phyloP scores from a whole-genome alignment of 805 yeast genomes.

The Crinitomyces ghanaensis region DNA sequence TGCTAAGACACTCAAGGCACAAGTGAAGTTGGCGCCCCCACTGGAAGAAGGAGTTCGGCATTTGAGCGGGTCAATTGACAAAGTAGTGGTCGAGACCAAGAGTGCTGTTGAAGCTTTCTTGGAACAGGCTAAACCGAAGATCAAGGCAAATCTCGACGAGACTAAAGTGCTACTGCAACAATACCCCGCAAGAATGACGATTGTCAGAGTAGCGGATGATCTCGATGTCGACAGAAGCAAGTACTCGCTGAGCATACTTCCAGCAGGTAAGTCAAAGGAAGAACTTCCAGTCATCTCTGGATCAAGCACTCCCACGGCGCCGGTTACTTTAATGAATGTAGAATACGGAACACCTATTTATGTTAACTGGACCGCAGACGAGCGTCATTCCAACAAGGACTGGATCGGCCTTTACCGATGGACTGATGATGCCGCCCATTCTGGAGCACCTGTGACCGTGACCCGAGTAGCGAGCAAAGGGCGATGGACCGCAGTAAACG shows the following conservation, averaged over 20 bases:
- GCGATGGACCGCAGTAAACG: conserved; percentile 47
- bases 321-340: conserved; percentile 7
- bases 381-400: conserved; percentile 38
- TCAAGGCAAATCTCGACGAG: conserved; percentile 21
- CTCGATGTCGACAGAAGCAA: conserved; percentile 16
- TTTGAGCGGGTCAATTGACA: conserved; percentile 28
- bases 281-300: not conserved
- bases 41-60: conserved; percentile 17
- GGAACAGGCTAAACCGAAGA: conserved; percentile 22
- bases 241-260: conserved; percentile 13
- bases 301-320: not conserved
- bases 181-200: conserved; percentile 26
- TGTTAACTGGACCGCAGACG: conserved; percentile 46
- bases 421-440: conserved; percentile 40
- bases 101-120: conserved; percentile 36
- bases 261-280: not conserved
- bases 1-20: conserved; percentile 26
- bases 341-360: conserved; percentile 39
- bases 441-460: conserved; percentile 39
- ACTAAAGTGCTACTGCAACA: conserved; percentile 28
- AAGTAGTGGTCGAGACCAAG: conserved; percentile 29
- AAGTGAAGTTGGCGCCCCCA: conserved; percentile 17
- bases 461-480: conserved; percentile 55
- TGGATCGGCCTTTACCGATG: conserved; percentile 73
- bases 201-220: conserved; percentile 22